These are phyloP conservation scores for Datisca glomerata DNA, from an alignment of 306 rosid genomes.

Conservation along the genomic window DNA sequence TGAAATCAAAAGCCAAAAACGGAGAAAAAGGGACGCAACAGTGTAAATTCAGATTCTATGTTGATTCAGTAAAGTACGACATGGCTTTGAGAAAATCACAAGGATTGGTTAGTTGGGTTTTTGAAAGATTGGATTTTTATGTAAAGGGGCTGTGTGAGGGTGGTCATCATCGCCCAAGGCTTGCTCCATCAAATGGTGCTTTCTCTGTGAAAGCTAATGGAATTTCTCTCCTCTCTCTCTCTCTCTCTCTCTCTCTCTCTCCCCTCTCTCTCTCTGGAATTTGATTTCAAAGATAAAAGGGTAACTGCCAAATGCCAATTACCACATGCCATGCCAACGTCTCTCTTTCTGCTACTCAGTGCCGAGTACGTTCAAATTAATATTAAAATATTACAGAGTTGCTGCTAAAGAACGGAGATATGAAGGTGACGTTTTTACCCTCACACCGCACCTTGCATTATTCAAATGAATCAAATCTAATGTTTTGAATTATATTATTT, in stretches of 20 bases:
- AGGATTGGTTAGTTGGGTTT: constrained; percentile 11
- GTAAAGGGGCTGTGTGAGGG: not conserved
- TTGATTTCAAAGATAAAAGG: constrained; percentile 31
- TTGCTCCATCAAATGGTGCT: not conserved
- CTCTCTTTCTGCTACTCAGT: constrained; percentile 25
- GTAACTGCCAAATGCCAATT: constrained; percentile 15
- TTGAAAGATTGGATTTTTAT: constrained; percentile 1
- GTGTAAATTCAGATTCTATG: constrained; percentile 8
- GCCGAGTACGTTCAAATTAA: constrained; percentile 35
- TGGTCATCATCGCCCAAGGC: constrained; percentile 16
- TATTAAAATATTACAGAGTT: constrained; percentile 15
- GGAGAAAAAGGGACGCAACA: constrained; percentile 16
- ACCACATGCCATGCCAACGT: constrained; percentile 49
- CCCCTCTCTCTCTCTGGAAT: constrained; percentile 12
- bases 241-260: constrained; percentile 9
- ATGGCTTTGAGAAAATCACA: constrained; percentile 9
- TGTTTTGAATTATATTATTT: no score
- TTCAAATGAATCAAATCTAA: no score
- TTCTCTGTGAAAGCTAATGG: constrained; percentile 1
- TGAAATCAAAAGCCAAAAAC: constrained; percentile 24
- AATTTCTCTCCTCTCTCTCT: not conserved
- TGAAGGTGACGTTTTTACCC: not conserved
- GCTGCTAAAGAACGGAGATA: constrained; percentile 10
- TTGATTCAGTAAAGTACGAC: constrained; percentile 13
- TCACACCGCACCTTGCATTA: not conserved